phyloP scores from a whole-genome alignment of 768 basidiomycete genomes.

The Rhodocollybia butyracea region DNA sequence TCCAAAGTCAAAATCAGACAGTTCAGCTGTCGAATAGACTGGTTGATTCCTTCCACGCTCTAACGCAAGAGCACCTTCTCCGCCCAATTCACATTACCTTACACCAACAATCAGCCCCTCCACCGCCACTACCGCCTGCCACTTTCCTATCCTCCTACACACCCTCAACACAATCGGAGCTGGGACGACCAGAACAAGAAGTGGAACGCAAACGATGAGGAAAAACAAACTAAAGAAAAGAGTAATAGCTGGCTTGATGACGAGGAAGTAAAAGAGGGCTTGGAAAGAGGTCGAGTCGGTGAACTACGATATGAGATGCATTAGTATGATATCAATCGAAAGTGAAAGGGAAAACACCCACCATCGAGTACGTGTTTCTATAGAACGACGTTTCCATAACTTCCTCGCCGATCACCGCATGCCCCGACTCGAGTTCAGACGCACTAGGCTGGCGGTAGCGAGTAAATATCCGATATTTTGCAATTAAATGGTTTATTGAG shows the following conservation, averaged over 20 bases:
- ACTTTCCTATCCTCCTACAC: slow-evolving; percentile 63
- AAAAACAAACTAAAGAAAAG: slow-evolving; percentile 57
- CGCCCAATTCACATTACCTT: no score
- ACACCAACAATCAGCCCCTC: slow-evolving; percentile 59
- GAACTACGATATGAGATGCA: slow-evolving; percentile 43
- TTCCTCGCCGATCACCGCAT: slow-evolving; percentile 18
- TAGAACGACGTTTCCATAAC: slow-evolving; percentile 71
- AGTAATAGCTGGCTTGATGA: slow-evolving; percentile 81
- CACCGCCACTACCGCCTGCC: slow-evolving; percentile 82
- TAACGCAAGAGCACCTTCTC: no score
- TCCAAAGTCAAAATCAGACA: no score
- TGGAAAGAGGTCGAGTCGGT: slow-evolving; percentile 80
- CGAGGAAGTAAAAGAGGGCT: slow-evolving; percentile 85
- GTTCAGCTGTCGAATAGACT: no score
- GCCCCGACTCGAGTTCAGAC: slow-evolving; percentile 48
- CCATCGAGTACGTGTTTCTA: slow-evolving; percentile 80
- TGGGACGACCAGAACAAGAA: slow-evolving; percentile 58
- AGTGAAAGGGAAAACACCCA: slow-evolving; percentile 27
- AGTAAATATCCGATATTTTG: slow-evolving; percentile 62
- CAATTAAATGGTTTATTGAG: background rate
- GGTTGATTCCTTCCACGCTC: no score
- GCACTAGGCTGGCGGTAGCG: slow-evolving; percentile 49
- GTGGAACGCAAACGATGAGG: slow-evolving; percentile 53
- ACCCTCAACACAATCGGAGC: slow-evolving; percentile 66
- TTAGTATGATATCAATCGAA: slow-evolving; percentile 2